Percentiles rank a stretch among this genome's conserved stretches.
phyloP scores from a whole-genome alignment of 75 land plant species.

The Picea sitchensis region DNA sequence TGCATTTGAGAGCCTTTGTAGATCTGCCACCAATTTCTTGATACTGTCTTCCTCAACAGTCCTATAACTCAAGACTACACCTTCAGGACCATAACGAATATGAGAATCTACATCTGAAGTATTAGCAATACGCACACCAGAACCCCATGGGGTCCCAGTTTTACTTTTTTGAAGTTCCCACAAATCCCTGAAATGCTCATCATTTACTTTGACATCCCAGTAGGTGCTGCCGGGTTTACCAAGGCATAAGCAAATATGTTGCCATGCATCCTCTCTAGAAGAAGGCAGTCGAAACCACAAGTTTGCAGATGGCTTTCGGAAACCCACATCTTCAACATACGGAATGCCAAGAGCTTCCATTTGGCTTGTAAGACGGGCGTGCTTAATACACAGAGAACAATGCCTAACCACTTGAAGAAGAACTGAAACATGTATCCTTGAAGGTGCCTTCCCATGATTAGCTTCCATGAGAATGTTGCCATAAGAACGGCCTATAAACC shows the following conservation, averaged over 20 bases:
- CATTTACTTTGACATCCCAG: conserved; percentile 90
- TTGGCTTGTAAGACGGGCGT: conserved; percentile 83
- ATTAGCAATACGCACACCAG: conserved; percentile 86
- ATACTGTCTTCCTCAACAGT: conserved; percentile 86
- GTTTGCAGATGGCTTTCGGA: conserved; percentile 59
- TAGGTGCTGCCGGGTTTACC: conserved; percentile 89
- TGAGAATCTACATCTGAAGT: conserved; percentile 92
- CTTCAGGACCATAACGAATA: conserved; percentile 77
- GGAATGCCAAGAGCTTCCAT: conserved; percentile 88
- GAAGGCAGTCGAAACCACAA: conserved; percentile 85
- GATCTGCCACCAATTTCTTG: conserved; percentile 75
- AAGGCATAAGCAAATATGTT: conserved; percentile 77
- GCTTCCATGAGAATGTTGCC: conserved; percentile 65
- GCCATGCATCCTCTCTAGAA: conserved; percentile 74
- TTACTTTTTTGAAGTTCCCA: conserved; percentile 92
- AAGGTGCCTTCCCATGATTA: conserved; percentile 82
- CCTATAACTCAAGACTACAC: conserved; percentile 71
- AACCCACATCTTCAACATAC: conserved; percentile 79
- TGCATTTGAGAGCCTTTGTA: conserved; percentile 83
- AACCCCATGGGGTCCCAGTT: conserved; percentile 47
- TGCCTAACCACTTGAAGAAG: conserved; percentile 87
- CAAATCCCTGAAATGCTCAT: conserved; percentile 72
- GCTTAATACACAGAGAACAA: conserved; percentile 90
- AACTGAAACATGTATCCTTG: conserved; percentile 56
- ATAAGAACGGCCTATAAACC: conserved; percentile 45